A percentile compares a stretch with the other conserved stretches of the same genome.
Evolutionary conservation across 495 filamentous ascomycete species (phyloP).

Genomic region (Xylaria scruposa): DNA sequence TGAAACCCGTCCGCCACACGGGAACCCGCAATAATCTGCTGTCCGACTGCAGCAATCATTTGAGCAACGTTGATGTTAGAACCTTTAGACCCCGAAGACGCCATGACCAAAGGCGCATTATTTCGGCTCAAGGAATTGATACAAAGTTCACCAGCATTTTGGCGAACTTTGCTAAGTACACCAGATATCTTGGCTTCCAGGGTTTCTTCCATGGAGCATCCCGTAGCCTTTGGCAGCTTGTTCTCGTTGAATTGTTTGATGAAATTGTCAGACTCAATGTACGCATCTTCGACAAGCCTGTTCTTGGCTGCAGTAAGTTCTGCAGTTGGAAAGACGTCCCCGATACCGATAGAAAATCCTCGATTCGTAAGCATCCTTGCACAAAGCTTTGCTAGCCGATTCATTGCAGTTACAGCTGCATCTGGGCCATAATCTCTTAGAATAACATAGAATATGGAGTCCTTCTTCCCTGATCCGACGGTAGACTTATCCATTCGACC

Average conservation of each 20-base stretch:
- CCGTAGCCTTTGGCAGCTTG: conserved; percentile 80
- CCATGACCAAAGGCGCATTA: conserved; percentile 96
- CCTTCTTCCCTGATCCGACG: conserved; percentile 95
- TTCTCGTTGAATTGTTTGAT: conserved; percentile 80
- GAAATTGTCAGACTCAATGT: conserved; percentile 80
- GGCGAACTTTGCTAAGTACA: conserved; percentile 87
- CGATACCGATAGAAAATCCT: conserved; percentile 96
- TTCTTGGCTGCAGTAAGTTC: conserved; percentile 73
- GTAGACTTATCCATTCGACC: conserved; percentile 97
- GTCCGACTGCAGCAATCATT: conserved; percentile 97
- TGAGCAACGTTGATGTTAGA: conserved; percentile 98
- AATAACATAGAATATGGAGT: conserved; percentile 96
- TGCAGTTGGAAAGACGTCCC: conserved; percentile 84
- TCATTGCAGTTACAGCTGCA: conserved; percentile 90
- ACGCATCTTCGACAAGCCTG: conserved; percentile 76
- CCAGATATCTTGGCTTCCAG: conserved; percentile 90
- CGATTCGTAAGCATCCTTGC: conserved; percentile 86
- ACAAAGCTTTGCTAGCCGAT: conserved; percentile 87
- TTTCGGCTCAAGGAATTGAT: conserved; percentile 86
- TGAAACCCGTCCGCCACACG: conserved; percentile 97
- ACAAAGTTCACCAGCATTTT: conserved; percentile 89
- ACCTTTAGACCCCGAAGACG: conserved; percentile 93
- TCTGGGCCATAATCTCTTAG: conserved; percentile 92
- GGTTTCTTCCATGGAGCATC: conserved; percentile 89
- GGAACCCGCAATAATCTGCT: conserved; percentile 93